Conservation (phyloP, 495 filamentous ascomycete genomes). For the Polyplosphaeria fusca region DNA sequence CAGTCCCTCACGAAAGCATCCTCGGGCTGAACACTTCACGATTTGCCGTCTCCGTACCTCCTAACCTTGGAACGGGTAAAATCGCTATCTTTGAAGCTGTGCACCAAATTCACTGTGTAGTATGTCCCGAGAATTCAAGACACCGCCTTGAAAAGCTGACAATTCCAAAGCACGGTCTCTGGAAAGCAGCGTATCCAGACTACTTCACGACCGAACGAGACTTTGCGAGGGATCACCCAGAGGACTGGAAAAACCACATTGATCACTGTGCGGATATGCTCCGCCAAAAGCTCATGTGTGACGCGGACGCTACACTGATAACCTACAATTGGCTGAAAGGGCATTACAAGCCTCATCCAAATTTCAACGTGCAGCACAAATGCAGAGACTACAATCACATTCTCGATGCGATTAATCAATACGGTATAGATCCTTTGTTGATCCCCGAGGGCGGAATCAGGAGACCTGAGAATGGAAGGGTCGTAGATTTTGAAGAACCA, state of each 20-base stretch:
- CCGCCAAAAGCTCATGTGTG: slow-evolving; percentile 39
- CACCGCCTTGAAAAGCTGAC: no score
- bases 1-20: no score
- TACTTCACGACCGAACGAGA: not conserved
- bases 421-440: not conserved
- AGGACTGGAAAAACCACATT: slow-evolving; percentile 5
- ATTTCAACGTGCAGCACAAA: slow-evolving; percentile 34
- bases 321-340: slow-evolving; percentile 34
- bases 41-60: not conserved
- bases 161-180: slow-evolving; percentile 2
- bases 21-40: not conserved
- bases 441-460: not conserved
- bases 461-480: not conserved
- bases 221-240: not conserved
- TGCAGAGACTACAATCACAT: slow-evolving; percentile 33
- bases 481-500: slow-evolving; percentile 1
- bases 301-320: slow-evolving; percentile 34
- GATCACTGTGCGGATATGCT: slow-evolving; percentile 39
- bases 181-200: slow-evolving; percentile 6
- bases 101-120: slow-evolving; percentile 34
- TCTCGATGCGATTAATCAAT: not conserved
- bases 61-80: slow-evolving; percentile 21
- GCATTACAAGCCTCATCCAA: slow-evolving; percentile 24
- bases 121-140: no score
- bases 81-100: slow-evolving; percentile 31